Conservation (phyloP, 352 stramenopile genomes). For the Pseudoperonospora humuli region DNA sequence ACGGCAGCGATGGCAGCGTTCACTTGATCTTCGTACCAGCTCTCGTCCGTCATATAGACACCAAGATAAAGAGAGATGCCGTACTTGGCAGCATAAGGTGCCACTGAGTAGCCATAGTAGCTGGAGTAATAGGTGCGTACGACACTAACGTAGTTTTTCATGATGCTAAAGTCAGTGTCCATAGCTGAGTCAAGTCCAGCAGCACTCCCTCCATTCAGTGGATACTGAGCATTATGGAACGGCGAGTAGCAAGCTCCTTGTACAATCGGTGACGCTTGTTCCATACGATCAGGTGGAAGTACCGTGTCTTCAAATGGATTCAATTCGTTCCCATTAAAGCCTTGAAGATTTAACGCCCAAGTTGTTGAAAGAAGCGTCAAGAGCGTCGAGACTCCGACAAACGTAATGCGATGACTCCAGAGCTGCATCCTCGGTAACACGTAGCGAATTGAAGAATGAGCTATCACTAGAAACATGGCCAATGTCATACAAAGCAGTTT, state of each 20-base stretch:
- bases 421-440: slow-evolving; percentile 14
- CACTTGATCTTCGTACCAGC: too few relatives aligned
- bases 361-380: slow-evolving; percentile 6
- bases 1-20: too few relatives aligned
- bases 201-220: slow-evolving; percentile 30
- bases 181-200: slow-evolving; percentile 43
- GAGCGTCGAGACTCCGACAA: slow-evolving; percentile 1
- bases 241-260: slow-evolving; percentile 64
- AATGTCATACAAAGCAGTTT: slow-evolving; percentile 5
- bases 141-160: slow-evolving; percentile 49
- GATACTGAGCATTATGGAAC: slow-evolving; percentile 70
- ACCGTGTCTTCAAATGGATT: slow-evolving; percentile 5
- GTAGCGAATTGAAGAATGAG: slow-evolving; percentile 10
- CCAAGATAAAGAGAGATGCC: too few relatives aligned
- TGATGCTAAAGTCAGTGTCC: slow-evolving; percentile 57
- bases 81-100: too few relatives aligned
- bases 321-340: slow-evolving; percentile 14
- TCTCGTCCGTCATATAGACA: too few relatives aligned
- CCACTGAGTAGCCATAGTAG: slow-evolving; percentile 56
- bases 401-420: background rate
- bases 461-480: background rate
- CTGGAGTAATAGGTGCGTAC: slow-evolving; percentile 78
- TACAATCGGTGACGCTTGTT: slow-evolving; percentile 21
- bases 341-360: slow-evolving; percentile 15
- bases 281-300: slow-evolving; percentile 1